phyloP scores from a whole-genome alignment of 202 grass and related monocot genomes.

The Bolboschoenoplectus hybrid region DNA sequence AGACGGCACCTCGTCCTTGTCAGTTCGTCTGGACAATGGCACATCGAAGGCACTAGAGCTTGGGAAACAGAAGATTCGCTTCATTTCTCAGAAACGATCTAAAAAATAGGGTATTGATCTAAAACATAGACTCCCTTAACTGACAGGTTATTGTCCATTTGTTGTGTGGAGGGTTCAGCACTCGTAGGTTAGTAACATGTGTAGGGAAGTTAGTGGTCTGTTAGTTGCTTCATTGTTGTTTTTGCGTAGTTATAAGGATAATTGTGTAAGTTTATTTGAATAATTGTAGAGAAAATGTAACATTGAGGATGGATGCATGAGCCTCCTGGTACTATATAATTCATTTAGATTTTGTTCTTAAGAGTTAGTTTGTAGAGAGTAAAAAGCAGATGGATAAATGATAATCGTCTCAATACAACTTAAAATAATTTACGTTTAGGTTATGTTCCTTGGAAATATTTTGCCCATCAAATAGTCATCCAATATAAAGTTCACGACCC shows the following conservation, averaged over 20 bases:
- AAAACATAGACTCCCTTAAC: constrained; percentile 7
- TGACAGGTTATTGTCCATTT: constrained; percentile 5
- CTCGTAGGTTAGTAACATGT: background rate
- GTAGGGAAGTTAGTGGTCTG: constrained; percentile 20
- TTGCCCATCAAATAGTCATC: background rate
- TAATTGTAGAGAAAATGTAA: constrained; percentile 25
- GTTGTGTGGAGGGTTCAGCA: background rate
- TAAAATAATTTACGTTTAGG: no score
- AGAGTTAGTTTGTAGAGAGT: background rate
- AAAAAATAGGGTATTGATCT: constrained; percentile 29
- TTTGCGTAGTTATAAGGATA: constrained; percentile 7
- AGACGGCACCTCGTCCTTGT: constrained; percentile 45
- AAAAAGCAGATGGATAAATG: background rate
- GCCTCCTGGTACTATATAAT: background rate
- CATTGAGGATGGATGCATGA: background rate
- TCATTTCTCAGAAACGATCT: constrained; percentile 67
- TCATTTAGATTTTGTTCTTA: constrained; percentile 9
- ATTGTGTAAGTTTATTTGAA: constrained; percentile 13
- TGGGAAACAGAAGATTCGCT: constrained; percentile 78
- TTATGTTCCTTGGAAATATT: background rate
- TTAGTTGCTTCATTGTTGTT: constrained; percentile 8
- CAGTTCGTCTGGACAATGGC: constrained; percentile 69
- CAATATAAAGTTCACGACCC: background rate
- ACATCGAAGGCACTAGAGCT: constrained; percentile 71
- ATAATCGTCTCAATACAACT: background rate